A percentile compares a stretch with the other conserved stretches of the same genome.
These are phyloP conservation scores for Hordeum pubiflorum DNA, from an alignment of 202 grass and related monocot species.

Conservation along the genomic window DNA sequence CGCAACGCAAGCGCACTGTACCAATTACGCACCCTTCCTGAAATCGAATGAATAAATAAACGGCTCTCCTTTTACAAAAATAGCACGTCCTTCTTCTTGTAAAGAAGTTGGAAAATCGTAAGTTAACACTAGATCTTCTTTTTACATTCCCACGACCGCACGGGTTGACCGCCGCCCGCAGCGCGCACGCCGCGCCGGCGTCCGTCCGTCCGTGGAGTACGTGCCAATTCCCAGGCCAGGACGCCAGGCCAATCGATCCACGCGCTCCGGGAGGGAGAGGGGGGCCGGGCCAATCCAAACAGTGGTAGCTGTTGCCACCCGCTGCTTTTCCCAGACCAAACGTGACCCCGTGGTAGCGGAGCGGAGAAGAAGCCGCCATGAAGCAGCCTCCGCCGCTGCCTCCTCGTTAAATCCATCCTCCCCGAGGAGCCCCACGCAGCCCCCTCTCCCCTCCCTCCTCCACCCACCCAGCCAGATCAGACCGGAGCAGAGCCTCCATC, in stretches of 20 bases:
- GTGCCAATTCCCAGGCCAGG: no score
- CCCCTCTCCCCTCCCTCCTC: neutral
- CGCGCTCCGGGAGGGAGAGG: neutral
- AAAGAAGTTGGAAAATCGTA: neutral
- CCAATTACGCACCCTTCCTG: neutral
- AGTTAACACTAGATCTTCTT: no score
- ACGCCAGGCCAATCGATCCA: neutral
- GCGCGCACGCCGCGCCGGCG: neutral
- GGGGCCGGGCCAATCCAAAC: neutral
- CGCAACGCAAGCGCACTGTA: neutral
- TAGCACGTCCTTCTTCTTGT: neutral
- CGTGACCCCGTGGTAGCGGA: neutral
- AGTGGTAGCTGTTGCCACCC: neutral
- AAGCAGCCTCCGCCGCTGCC: conserved; percentile 21
- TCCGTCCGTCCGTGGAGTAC: neutral
- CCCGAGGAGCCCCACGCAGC: neutral
- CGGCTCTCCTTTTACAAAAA: neutral
- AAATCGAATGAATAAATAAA: no score
- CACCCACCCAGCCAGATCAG: neutral
- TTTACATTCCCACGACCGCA: neutral
- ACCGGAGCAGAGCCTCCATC: neutral
- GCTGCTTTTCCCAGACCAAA: conserved; percentile 29
- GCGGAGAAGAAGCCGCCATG: conserved; percentile 38
- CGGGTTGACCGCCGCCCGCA: neutral
- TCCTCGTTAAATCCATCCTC: conserved; percentile 24